Conservation (phyloP, 805 yeast species). For the Monosporozyma yasuniensis region DNA sequence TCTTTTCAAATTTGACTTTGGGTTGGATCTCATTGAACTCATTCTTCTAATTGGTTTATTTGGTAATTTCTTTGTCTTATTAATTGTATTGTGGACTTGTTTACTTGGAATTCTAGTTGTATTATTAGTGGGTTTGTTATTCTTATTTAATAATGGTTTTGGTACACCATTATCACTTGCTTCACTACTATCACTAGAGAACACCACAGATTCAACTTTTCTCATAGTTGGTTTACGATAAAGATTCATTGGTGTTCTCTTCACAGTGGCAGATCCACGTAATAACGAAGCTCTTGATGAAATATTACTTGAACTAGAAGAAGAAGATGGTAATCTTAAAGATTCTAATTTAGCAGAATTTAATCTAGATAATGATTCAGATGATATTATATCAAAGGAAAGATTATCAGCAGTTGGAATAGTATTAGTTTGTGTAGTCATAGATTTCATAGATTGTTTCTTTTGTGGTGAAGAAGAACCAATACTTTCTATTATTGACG, state of each 20-base stretch:
- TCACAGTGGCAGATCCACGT: constrained; percentile 13
- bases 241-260: constrained; percentile 5
- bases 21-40: background rate
- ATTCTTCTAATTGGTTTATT: background rate
- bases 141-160: background rate
- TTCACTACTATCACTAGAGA: background rate
- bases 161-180: background rate
- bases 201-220: constrained; percentile 5
- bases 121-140: background rate
- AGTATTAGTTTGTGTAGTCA: background rate
- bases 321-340: constrained; percentile 3
- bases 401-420: constrained; percentile 26
- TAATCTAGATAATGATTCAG: constrained; percentile 3
- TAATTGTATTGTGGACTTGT: background rate
- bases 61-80: background rate
- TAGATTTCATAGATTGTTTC: background rate
- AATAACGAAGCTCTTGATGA: background rate
- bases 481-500: background rate
- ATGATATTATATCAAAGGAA: constrained; percentile 22
- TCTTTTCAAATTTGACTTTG: constrained; percentile 11
- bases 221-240: constrained; percentile 14
- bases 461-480: background rate
- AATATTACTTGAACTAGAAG: background rate
- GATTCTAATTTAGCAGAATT: constrained; percentile 1
- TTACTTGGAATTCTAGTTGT: constrained; percentile 2